Conservation (phyloP, 2,329 filamentous ascomycete genomes). For the Colletotrichum sp. region DNA sequence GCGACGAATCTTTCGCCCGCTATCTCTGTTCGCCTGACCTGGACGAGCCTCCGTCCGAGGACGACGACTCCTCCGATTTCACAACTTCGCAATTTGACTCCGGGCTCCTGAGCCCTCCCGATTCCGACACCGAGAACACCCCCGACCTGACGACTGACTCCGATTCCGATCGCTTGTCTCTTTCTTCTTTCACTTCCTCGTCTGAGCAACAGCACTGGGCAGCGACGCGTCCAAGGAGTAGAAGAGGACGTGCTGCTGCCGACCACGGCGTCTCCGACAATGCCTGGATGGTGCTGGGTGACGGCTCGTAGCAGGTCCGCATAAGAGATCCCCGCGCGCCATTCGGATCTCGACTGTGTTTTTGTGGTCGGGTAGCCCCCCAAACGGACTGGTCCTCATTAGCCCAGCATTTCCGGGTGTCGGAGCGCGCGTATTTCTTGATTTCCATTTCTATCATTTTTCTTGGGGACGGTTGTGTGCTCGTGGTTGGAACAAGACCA, state of each 20-base stretch:
- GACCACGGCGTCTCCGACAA: conserved; percentile 29
- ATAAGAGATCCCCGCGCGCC: conserved; percentile 31
- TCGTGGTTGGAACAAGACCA: not conserved
- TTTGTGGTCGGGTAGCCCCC: conserved; percentile 30
- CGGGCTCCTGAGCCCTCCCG: conserved; percentile 37
- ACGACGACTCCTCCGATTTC: not conserved
- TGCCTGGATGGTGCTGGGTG: conserved; percentile 49
- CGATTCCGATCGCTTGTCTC: conserved; percentile 22
- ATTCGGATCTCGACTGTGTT: conserved; percentile 30
- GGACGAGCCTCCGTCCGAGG: conserved; percentile 24
- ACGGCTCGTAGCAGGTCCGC: conserved; percentile 53
- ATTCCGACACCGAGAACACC: conserved; percentile 38
- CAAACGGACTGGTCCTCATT: conserved; percentile 42
- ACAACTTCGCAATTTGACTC: conserved; percentile 44
- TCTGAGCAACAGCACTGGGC: conserved; percentile 37
- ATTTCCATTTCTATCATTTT: not conserved
- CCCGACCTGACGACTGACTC: conserved; percentile 35
- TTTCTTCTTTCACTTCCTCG: conserved; percentile 17
- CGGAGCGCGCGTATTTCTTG: not conserved
- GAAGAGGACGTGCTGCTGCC: conserved; percentile 28
- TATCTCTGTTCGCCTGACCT: conserved; percentile 33
- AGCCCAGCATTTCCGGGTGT: not conserved
- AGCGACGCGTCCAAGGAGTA: not conserved
- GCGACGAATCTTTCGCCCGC: conserved; percentile 42
- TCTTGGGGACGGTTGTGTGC: not conserved